phyloP scores from a whole-genome alignment of 371 early-diverging fungal species.

The Rhizopus stolonifer region DNA sequence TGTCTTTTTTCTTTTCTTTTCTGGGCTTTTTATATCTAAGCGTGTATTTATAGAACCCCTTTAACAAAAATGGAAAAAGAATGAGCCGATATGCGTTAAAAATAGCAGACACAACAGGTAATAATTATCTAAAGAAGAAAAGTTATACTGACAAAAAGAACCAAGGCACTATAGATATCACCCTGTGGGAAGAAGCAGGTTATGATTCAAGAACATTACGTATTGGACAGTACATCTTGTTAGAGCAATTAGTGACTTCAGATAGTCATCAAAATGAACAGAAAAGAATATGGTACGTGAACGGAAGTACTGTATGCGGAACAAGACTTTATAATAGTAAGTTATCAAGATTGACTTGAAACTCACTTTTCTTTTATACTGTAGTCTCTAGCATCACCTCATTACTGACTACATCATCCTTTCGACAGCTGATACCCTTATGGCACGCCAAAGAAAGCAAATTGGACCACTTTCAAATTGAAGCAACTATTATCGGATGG shows the following conservation, averaged over 20 bases:
- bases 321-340: constrained; percentile 42
- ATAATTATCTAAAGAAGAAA: no score
- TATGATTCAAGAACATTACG: constrained; percentile 24
- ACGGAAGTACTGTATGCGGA: constrained; percentile 38
- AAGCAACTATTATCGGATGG: constrained; percentile 35
- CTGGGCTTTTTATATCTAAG: no score
- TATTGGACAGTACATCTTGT: constrained; percentile 32
- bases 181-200: constrained; percentile 43
- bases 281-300: constrained; percentile 38
- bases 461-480: constrained; percentile 33
- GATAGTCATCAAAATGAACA: constrained; percentile 16
- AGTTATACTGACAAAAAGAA: not conserved
- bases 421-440: constrained; percentile 24
- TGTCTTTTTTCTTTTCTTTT: not conserved
- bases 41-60: constrained; percentile 23
- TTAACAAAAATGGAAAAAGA: constrained; percentile 19
- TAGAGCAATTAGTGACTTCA: constrained; percentile 38
- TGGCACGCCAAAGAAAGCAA: constrained; percentile 20
- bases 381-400: constrained; percentile 34
- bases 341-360: no score
- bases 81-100: constrained; percentile 42
- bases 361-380: no score
- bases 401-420: constrained; percentile 25
- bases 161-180: constrained; percentile 34
- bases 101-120: constrained; percentile 36